phyloP scores from a whole-genome alignment of 176 grass and related monocot genomes.

The Eleusine indica region DNA sequence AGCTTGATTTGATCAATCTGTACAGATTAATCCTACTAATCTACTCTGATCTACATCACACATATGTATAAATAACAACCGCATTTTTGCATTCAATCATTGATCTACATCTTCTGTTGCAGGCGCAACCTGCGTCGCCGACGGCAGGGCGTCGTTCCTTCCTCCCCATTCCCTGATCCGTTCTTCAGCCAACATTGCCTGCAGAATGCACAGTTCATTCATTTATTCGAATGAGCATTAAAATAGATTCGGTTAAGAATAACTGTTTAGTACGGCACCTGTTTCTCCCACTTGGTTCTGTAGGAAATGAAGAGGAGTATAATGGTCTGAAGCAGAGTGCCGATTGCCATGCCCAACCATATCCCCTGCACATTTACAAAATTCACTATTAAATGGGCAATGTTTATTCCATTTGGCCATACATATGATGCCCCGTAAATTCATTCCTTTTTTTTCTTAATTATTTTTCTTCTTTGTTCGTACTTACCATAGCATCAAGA shows the following conservation, averaged over 20 bases:
- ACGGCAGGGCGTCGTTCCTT: constrained; percentile 33
- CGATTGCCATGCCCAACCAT: constrained; percentile 87
- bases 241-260: not conserved
- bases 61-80: constrained; percentile 20
- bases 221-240: not conserved
- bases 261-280: constrained; percentile 47
- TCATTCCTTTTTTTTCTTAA: not conserved
- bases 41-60: not conserved
- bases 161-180: constrained; percentile 78
- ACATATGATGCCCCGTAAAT: not conserved
- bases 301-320: constrained; percentile 63
- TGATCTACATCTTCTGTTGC: not conserved
- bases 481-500: constrained; percentile 54
- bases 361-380: constrained; percentile 67
- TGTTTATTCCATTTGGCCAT: not conserved
- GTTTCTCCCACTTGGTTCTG: constrained; percentile 87
- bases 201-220: not conserved
- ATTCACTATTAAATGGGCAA: not conserved
- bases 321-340: constrained; percentile 72
- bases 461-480: not conserved
- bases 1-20: constrained; percentile 11
- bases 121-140: constrained; percentile 16
- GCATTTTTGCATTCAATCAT: constrained; percentile 3
- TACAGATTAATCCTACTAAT: constrained; percentile 33
- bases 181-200: constrained; percentile 68